These are phyloP conservation scores for Cucurbitaria berberidis DNA, from an alignment of 2,329 filamentous ascomycete species.

Conservation along the genomic window DNA sequence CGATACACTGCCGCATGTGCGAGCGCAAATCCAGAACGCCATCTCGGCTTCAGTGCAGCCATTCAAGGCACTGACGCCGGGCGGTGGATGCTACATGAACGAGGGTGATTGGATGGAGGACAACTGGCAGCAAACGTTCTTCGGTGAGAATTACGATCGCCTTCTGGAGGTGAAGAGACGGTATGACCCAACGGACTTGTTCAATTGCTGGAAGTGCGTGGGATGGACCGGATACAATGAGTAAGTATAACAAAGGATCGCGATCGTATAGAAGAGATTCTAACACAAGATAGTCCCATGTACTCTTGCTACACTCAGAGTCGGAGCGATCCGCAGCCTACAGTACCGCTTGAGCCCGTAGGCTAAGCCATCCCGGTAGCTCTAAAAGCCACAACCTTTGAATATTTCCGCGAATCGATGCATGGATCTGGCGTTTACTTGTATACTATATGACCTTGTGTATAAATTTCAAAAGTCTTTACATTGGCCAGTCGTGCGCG, in stretches of 20 bases:
- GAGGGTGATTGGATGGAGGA: conserved; percentile 46
- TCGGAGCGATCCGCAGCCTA: conserved; percentile 23
- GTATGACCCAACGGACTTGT: conserved; percentile 41
- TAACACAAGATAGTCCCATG: conserved; percentile 29
- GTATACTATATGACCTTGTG: not conserved
- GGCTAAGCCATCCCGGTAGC: not conserved
- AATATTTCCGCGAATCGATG: too few relatives aligned
- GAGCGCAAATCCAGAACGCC: conserved; percentile 38
- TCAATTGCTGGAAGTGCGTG: conserved; percentile 48
- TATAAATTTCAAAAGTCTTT: too few relatives aligned
- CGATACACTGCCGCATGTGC: conserved; percentile 17
- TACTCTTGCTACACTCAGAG: conserved; percentile 40
- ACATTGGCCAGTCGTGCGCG: too few relatives aligned
- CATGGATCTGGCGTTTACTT: not conserved
- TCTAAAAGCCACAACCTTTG: too few relatives aligned
- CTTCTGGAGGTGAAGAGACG: conserved; percentile 36
- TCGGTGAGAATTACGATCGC: conserved; percentile 39
- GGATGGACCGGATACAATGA: conserved; percentile 45
- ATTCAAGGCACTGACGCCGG: conserved; percentile 42
- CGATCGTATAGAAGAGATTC: not conserved
- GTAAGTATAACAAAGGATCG: conserved; percentile 22
- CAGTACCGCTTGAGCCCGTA: conserved; percentile 29
- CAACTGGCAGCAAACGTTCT: conserved; percentile 45
- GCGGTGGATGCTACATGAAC: conserved; percentile 47
- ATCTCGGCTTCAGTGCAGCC: conserved; percentile 39